Evolutionary conservation across 108 stramenopile species (phyloP), one percentile per base, ranked within the genome.

Genomic region (Nitzschia inconspicua): DNA sequence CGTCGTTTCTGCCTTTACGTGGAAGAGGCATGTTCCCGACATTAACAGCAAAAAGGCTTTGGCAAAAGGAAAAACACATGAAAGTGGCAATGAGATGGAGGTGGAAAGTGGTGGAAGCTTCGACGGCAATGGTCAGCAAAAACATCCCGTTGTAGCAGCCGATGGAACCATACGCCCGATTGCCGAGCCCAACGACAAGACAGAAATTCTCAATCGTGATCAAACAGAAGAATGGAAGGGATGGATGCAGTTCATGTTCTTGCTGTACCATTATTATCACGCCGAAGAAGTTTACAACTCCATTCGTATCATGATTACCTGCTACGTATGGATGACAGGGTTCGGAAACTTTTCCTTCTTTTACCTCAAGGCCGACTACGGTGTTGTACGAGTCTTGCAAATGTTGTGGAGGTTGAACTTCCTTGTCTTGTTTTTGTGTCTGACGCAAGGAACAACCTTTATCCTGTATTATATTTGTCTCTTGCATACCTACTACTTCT

Each of bases 161-260:
- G 57, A 32, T 28, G n/a, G 11, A 5, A 16, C 58, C 30, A 39
- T 44, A 18, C 41, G 63, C 8, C 13, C 70, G 14, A 67, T 86
- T 9, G 80, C 76, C 2, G 56, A 59, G 23, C 24, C 68, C n/a
- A 76, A 77, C 19, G 70, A 85, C 44, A 69, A 68, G 28, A 80
- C 83, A 36, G 86, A 88, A 50, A 68, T 98, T 20, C 75, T 98
- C 14, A 96, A 97, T 78, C 84, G 97, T 48, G 82, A 97, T 65
- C 98, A 99, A 68, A 99, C 98, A 0, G 96, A 98, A 60, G 98
- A 99, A 67, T 99, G 98, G 98, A 99, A 99, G 60, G 92, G 87
- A 36, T 93, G 91, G 91, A 99, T 99, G 98, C 97, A 98, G 78
- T 95, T 94, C 63, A 92, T 95, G 66, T 98, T 99, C 65, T 68